Evolutionary conservation across 2,329 filamentous ascomycete genomes (phyloP), one percentile per base, ranked within the genome.

Genomic region (Phyllosticta paracitricarpa): DNA sequence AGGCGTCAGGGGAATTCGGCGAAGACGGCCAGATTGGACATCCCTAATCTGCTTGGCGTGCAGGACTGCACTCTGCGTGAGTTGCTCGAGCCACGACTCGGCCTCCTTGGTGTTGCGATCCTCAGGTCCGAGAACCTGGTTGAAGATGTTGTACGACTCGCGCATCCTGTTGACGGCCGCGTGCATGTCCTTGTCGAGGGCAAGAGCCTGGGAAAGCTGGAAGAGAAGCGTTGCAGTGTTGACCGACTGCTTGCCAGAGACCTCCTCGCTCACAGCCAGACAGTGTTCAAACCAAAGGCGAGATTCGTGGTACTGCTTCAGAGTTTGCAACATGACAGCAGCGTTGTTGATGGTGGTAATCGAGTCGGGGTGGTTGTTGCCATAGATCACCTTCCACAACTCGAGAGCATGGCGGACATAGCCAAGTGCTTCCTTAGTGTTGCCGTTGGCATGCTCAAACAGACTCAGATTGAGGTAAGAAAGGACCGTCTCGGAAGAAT

Each of bases 271-370:
- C 64, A 97, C 87, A 53, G 84, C 82, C 58, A 97, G 84, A 9
- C 92, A 95, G 65, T 91, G 88, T 76, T 97, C 94, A 71, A 99
- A 99, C 94, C 94, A 99, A 64, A 93, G 82, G 58, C 94, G 88
- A 54, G 93, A 97, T 76, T 96, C 91, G 68, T 93, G 88, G 78
- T 96, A 99, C 64, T 89, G 87, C 81, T 97, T 96, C 68, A 97
- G 83, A 61, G 91, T 87, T 76, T 99, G 94, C 62, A 99, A 85
- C 94, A 99, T 99, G 63, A 99, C 94, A 7, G 94, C 94, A 22
- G 91, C 93, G 71, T 99, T 99, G 83, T 97, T 99, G 76, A 97
- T 88, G 17, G 94, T 97, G 8, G 95, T 99, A 76, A 99, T 97
- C 8, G 91, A 96, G 77, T 99, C 94, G 2, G 94, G 94, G 76